Base-by-base conservation (phyloP, 306 rosid genomes). In the Trifolium pratense region DNA sequence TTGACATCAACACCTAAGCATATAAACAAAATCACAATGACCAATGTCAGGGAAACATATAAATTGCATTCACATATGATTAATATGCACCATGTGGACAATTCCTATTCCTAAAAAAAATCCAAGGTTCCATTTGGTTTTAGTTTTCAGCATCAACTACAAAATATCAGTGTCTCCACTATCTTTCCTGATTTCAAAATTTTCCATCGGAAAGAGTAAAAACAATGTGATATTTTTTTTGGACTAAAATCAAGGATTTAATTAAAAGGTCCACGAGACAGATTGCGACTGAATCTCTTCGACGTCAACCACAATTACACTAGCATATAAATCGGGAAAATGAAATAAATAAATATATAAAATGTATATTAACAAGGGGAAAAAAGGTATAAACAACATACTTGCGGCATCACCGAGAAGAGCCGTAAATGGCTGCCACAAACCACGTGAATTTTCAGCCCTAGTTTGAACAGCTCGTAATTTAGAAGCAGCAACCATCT, bases 401-500 rank as follows among this genome's bases (percentile, higher is more conserved):
- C 98, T 80, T 70, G 95, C 90, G 70, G 75, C 82, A 81, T 94
- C 99, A 17, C 99, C 96, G 32, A 91, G 87, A 83, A 94, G 99
- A 10, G 99, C 99, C 4, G 96, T 88, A 48, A 91, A 94, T 36
- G 99, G 99, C 81, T 94, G 97, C 99, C 99, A 94, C 26, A 94
- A 73, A 57, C 99, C 97, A 70, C 98, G 97, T 0, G 99, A 94
- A 39, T 91, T 91, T 84, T 94, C 97, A 76, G 99, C 77, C 79
- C 80, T 86, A 57, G 82, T 73, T 81, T 94, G 99, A 81, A 94
- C 86, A 29, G 95, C 99, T 9, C 97, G 77, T 9, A 94, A 88
- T 84, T 91, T 94, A 16, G 99, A 94, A 5, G 99, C 99, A 72
- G 99, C 99, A 87, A 94, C 99, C 99, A 94, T 94, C 78, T 94